Percentiles rank a stretch among this genome's conserved stretches.
Conservation (phyloP, 768 basidiomycete genomes). For the Suillus subalutaceus region DNA sequence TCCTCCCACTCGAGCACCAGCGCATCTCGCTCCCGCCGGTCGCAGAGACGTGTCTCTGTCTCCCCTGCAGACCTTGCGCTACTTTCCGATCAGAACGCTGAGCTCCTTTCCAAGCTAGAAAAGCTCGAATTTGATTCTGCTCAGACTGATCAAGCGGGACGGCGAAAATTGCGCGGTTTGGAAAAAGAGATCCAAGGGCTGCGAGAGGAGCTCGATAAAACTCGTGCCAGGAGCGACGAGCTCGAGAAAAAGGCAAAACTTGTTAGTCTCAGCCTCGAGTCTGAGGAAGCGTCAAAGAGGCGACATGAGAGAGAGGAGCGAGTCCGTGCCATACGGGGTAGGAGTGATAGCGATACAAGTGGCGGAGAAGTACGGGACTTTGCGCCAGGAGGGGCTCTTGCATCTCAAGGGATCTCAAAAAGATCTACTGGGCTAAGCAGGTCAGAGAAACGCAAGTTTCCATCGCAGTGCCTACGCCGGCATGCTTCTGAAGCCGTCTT, state of each 20-base stretch:
- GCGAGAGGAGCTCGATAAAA: conserved; percentile 74
- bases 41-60: conserved; percentile 54
- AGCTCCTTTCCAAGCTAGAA: conserved; percentile 76
- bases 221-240: conserved; percentile 70
- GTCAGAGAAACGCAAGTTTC: conserved; percentile 22
- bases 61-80: conserved; percentile 69
- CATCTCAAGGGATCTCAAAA: conserved; percentile 15
- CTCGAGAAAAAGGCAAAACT: conserved; percentile 66
- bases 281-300: conserved; percentile 34
- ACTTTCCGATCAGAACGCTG: conserved; percentile 82
- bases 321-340: conserved; percentile 54
- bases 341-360: conserved; percentile 32
- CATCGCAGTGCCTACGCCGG: conserved; percentile 25
- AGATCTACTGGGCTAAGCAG: conserved; percentile 7
- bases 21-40: conserved; percentile 29
- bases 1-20: conserved; percentile 22
- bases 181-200: conserved; percentile 82
- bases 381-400: conserved; percentile 57
- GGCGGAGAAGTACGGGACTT: conserved; percentile 52
- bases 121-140: conserved; percentile 71
- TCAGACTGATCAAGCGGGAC: conserved; percentile 66
- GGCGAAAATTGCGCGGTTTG: conserved; percentile 67
- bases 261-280: conserved; percentile 28
- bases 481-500: conserved; percentile 31
- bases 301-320: conserved; percentile 50